These are phyloP conservation scores for Udeniomyces megalosporus DNA, from an alignment of 768 basidiomycete species.

Conservation along the genomic window DNA sequence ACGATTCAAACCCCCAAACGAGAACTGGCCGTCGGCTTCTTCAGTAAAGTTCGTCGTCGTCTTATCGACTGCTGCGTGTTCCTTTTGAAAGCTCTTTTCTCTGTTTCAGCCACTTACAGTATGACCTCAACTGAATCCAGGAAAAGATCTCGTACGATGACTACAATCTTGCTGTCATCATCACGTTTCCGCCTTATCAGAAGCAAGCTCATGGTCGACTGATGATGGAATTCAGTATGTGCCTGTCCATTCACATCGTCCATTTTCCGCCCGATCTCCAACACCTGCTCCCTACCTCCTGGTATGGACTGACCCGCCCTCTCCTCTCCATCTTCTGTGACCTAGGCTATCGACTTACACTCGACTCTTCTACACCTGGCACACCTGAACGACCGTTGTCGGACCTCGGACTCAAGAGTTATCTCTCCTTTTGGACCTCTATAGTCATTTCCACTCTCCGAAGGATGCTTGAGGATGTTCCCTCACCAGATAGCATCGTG, in stretches of 20 bases:
- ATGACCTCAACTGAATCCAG: slow-evolving; percentile 30
- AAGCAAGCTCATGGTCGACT: slow-evolving; percentile 80
- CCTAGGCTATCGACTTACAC: slow-evolving; percentile 77
- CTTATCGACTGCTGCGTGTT: background rate
- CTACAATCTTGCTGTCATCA: slow-evolving; percentile 92
- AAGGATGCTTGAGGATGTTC: slow-evolving; percentile 17
- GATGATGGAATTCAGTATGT: slow-evolving; percentile 97
- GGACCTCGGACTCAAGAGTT: slow-evolving; percentile 77
- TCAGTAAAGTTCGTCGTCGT: slow-evolving; percentile 41
- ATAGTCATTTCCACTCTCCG: slow-evolving; percentile 20
- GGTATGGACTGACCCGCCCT: no score
- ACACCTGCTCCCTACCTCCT: background rate
- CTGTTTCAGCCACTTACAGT: background rate
- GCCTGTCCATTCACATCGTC: no score
- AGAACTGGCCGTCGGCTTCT: slow-evolving; percentile 67
- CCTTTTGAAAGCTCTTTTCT: background rate
- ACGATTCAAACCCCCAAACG: slow-evolving; percentile 55
- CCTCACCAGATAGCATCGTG: slow-evolving; percentile 6
- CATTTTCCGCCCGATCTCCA: no score
- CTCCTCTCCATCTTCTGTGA: background rate
- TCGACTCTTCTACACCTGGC: slow-evolving; percentile 34
- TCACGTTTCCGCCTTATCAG: slow-evolving; percentile 86
- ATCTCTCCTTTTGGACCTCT: slow-evolving; percentile 35
- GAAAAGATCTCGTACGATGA: slow-evolving; percentile 94
- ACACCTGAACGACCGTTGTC: slow-evolving; percentile 92